These are phyloP conservation scores for Cyclotella kingstonii DNA, from an alignment of 108 stramenopile genomes.

Conservation along the genomic window DNA sequence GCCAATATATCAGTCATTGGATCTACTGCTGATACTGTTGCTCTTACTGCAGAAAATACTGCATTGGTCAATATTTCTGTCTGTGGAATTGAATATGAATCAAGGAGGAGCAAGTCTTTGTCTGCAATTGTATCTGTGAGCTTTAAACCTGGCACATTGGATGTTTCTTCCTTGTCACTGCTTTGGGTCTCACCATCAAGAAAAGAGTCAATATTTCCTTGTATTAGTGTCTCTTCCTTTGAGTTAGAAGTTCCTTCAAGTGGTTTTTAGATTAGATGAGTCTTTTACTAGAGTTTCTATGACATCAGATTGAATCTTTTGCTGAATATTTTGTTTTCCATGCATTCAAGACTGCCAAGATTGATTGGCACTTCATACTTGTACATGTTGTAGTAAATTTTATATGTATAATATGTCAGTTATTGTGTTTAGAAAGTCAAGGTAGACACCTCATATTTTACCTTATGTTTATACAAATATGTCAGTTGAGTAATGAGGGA, in stretches of 20 bases:
- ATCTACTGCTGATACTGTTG: conserved; percentile 4
- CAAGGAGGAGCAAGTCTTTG: conserved; percentile 6
- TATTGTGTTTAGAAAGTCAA: too few relatives aligned
- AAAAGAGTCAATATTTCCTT: not conserved
- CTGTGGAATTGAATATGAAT: conserved; percentile 6
- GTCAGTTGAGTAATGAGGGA: too few relatives aligned
- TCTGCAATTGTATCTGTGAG: conserved; percentile 9
- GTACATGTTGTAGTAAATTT: too few relatives aligned
- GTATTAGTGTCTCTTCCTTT: conserved; percentile 2
- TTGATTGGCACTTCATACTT: too few relatives aligned
- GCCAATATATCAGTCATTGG: conserved; percentile 11
- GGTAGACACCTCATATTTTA: too few relatives aligned
- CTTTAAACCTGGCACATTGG: conserved; percentile 9
- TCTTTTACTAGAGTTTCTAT: too few relatives aligned
- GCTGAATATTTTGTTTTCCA: too few relatives aligned
- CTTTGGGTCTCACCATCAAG: conserved; percentile 9
- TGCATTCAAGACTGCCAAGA: too few relatives aligned
- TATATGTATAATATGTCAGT: too few relatives aligned
- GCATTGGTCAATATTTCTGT: conserved; percentile 12
- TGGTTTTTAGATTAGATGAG: too few relatives aligned
- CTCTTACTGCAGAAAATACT: conserved; percentile 21
- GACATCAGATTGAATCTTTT: too few relatives aligned
- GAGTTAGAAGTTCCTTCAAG: not conserved
- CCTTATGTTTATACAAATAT: too few relatives aligned
- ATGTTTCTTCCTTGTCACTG: conserved; percentile 11